A percentile compares a stretch with the other conserved stretches of the same genome.
Evolutionary conservation across 805 yeast genomes (phyloP).

Genomic region (Wickerhamomyces bisporus): DNA sequence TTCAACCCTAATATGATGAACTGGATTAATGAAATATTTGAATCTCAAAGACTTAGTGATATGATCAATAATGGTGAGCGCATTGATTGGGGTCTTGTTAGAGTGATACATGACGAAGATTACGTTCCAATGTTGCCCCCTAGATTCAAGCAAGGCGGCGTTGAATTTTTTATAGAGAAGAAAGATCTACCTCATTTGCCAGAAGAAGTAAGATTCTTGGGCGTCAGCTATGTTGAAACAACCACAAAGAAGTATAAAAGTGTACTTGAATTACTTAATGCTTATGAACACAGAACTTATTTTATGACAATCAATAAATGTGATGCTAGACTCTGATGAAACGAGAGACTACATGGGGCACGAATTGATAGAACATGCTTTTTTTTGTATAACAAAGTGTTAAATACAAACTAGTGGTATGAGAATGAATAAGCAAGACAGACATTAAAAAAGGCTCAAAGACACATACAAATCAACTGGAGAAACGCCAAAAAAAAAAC

Average conservation of each 20-base stretch:
- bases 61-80: constrained; percentile 11
- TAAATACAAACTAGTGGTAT: not conserved
- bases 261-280: constrained; percentile 23
- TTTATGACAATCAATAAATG: constrained; percentile 32
- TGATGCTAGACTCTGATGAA: constrained; percentile 10
- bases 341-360: not conserved
- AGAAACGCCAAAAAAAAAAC: too few relatives aligned
- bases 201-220: constrained; percentile 12
- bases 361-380: too few relatives aligned
- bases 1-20: constrained; percentile 47
- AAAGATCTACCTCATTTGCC: constrained; percentile 33
- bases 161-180: constrained; percentile 27
- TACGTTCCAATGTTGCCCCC: constrained; percentile 59
- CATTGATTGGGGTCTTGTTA: constrained; percentile 35
- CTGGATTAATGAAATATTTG: constrained; percentile 51
- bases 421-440: not conserved
- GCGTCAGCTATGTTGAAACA: constrained; percentile 2
- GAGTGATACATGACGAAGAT: constrained; percentile 56
- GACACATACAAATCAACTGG: too few relatives aligned
- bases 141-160: constrained; percentile 29
- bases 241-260: not conserved
- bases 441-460: too few relatives aligned
- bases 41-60: constrained; percentile 27
- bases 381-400: too few relatives aligned
- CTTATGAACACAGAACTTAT: constrained; percentile 33